Conservation (phyloP, 805 yeast species). For the Kazachstania taianensis region DNA sequence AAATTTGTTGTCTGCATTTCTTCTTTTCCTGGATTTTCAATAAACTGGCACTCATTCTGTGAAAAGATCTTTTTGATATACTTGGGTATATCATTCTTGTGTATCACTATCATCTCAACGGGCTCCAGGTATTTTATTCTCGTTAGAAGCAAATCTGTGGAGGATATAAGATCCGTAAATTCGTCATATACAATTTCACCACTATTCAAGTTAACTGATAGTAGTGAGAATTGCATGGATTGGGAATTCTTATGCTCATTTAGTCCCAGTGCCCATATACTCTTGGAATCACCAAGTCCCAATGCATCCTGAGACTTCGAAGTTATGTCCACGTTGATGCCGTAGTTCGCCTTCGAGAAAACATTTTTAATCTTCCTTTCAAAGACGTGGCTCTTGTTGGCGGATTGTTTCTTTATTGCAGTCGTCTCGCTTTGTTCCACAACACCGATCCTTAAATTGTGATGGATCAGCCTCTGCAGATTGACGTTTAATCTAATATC, state of each 20-base stretch:
- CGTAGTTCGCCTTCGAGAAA: conserved; percentile 76
- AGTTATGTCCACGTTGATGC: conserved; percentile 17
- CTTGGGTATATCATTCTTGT: not conserved
- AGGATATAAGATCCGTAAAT: conserved; percentile 45
- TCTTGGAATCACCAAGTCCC: conserved; percentile 19
- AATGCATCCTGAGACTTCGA: conserved; percentile 42
- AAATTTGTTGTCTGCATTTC: not conserved
- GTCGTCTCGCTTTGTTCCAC: conserved; percentile 80
- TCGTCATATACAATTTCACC: conserved; percentile 69
- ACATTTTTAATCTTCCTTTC: conserved; percentile 58
- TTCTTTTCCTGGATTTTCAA: not conserved
- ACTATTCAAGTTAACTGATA: conserved; percentile 59
- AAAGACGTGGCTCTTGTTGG: conserved; percentile 50
- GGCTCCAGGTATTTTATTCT: conserved; percentile 68
- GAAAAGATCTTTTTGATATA: no score
- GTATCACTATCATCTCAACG: conserved; percentile 48
- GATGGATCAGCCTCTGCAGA: conserved; percentile 56
- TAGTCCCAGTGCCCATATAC: conserved; percentile 21
- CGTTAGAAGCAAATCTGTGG: conserved; percentile 60
- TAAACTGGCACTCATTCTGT: conserved; percentile 1
- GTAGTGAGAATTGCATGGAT: conserved; percentile 17
- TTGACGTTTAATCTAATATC: conserved; percentile 65
- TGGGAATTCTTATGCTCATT: conserved; percentile 12
- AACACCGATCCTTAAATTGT: conserved; percentile 75
- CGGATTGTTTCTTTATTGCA: conserved; percentile 46